Evolutionary conservation across 495 filamentous ascomycete genomes (phyloP), one percentile per base, ranked within the genome.

Genomic region (Aspergillus affinis): DNA sequence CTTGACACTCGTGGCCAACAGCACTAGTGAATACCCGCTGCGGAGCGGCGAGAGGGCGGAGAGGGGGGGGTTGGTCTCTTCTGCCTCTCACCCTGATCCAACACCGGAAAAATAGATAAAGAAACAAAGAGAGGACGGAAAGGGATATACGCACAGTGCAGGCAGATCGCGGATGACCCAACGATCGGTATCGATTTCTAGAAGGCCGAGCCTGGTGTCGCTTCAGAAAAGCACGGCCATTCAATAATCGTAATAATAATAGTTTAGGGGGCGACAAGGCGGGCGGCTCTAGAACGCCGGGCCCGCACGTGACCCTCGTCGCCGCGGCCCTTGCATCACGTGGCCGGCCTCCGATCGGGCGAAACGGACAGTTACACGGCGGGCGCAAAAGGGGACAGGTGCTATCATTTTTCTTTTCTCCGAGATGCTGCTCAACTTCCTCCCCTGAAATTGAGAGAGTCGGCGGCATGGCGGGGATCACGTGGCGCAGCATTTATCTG

Each of bases 1-100:
- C 48, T 51, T 57, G 51, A 53, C 55, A 65, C 60, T 65, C 61
- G 63, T 65, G 60, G 57, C 57, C 59, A 60, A 51, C 36, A 58
- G 59, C 55, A 62, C 56, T 57, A 64, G 56, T 57, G 54, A 55
- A 58, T 66, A 66, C 53, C 59, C 65, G 67, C 64, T 62, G 68
- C 68, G 66, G 63, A 65, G 68, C 67, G 61, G 55, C 51, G 45
- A 61, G 59, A 58, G 59, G 48, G 62, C 58, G 58, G 47, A 32
- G 49, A 45, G 47, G 58, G 55, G 53, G 50, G 61, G 59, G 60
- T 58, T 48, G 36, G 53, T 32, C 56, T 55, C 55, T 48, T 54
- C 53, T 59, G 57, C 26, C 49, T 29, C 2, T 55, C 20, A 36
- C 51, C 30, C 30, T 19, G 52, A 53, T 60, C 23, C 23, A 26